These are phyloP conservation scores for Serendipita indica DNA, from an alignment of 768 basidiomycete genomes.

Conservation along the genomic window DNA sequence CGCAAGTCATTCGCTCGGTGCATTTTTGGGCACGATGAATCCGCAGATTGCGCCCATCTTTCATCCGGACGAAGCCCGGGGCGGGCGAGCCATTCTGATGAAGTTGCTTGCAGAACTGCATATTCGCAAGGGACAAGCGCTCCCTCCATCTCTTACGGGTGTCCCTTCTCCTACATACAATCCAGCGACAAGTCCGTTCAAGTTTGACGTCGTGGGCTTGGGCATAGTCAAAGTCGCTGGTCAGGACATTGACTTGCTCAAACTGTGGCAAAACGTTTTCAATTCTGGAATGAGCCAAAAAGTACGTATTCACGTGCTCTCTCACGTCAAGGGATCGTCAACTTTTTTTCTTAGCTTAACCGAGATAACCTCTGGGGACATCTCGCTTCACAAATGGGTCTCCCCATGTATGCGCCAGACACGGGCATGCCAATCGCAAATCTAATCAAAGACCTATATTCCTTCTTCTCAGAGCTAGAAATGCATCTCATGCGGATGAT, in stretches of 20 bases:
- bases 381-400: neutral
- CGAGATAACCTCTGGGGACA: neutral
- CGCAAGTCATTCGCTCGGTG: neutral
- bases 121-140: neutral
- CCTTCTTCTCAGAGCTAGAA: neutral
- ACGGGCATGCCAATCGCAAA: neutral
- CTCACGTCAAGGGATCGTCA: neutral
- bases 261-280: conserved; percentile 2
- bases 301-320: neutral
- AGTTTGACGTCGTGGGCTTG: neutral
- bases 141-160: conserved; percentile 1
- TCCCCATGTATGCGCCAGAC: neutral
- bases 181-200: neutral
- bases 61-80: neutral
- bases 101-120: neutral
- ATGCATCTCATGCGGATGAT: neutral
- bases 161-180: neutral
- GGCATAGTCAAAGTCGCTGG: conserved; percentile 1
- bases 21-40: neutral
- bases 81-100: neutral
- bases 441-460: neutral
- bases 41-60: conserved; percentile 2
- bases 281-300: neutral
- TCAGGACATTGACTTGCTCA: conserved; percentile 4
- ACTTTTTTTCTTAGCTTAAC: neutral